A percentile compares a stretch with the other conserved stretches of the same genome.
phyloP scores from a whole-genome alignment of 257 asterid genomes.

The Ilex aquifolium region DNA sequence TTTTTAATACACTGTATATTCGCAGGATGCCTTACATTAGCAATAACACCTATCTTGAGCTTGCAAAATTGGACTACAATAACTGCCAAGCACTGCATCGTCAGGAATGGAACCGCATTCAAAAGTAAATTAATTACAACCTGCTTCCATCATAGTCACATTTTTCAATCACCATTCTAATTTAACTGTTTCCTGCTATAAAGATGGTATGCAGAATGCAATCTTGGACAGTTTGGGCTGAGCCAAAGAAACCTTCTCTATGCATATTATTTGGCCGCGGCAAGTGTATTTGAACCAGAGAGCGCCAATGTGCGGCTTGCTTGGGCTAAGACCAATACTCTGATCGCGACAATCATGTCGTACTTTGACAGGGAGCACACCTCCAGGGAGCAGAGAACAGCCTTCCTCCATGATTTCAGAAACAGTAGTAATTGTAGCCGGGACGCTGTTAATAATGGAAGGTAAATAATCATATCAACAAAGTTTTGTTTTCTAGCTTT shows the following conservation, averaged over 20 bases:
- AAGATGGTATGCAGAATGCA: slow-evolving; percentile 59
- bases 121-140: slow-evolving; percentile 34
- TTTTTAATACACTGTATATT: too few relatives aligned
- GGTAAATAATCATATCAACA: slow-evolving; percentile 27
- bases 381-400: slow-evolving; percentile 24
- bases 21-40: slow-evolving; percentile 73
- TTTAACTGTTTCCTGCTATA: background rate
- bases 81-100: slow-evolving; percentile 64
- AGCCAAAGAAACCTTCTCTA: slow-evolving; percentile 30
- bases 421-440: slow-evolving; percentile 14
- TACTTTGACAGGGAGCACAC: slow-evolving; percentile 23
- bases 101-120: slow-evolving; percentile 66
- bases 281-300: slow-evolving; percentile 60
- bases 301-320: slow-evolving; percentile 47
- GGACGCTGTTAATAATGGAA: slow-evolving; percentile 22
- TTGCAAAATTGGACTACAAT: slow-evolving; percentile 70
- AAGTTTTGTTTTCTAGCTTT: background rate
- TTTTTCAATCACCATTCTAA: too few relatives aligned
- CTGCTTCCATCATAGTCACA: too few relatives aligned
- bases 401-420: slow-evolving; percentile 39
- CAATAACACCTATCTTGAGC: slow-evolving; percentile 57
- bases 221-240: slow-evolving; percentile 39
- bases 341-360: slow-evolving; percentile 36
- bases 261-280: slow-evolving; percentile 47
- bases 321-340: slow-evolving; percentile 68